phyloP scores from a whole-genome alignment of 495 filamentous ascomycete species.

The Talaromyces ruber region DNA sequence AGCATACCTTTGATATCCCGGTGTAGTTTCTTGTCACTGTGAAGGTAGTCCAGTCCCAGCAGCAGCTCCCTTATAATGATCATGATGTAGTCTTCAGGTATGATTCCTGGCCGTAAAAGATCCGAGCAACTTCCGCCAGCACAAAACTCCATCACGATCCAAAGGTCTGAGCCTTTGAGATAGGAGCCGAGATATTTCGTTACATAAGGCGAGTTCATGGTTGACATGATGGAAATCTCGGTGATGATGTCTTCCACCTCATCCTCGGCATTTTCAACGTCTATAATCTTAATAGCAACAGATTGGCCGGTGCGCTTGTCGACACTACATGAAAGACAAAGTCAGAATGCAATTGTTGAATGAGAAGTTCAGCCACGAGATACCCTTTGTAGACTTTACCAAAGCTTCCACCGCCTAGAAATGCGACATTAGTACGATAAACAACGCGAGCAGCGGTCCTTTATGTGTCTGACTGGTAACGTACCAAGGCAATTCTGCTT shows the following conservation, averaged over 20 bases:
- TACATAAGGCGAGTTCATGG: slow-evolving; percentile 87
- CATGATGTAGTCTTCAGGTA: slow-evolving; percentile 87
- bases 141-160: slow-evolving; percentile 97
- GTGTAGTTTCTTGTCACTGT: slow-evolving; percentile 91
- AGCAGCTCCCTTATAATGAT: slow-evolving; percentile 89
- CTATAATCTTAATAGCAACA: slow-evolving; percentile 93
- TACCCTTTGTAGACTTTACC: slow-evolving; percentile 95
- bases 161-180: slow-evolving; percentile 87
- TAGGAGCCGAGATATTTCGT: slow-evolving; percentile 97
- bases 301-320: slow-evolving; percentile 77
- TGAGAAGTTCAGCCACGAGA: slow-evolving; percentile 8
- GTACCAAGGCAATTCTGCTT: slow-evolving; percentile 90
- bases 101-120: slow-evolving; percentile 84
- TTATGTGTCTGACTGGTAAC: slow-evolving; percentile 12
- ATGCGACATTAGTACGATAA: background rate
- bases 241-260: slow-evolving; percentile 99
- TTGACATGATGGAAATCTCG: slow-evolving; percentile 92
- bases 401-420: slow-evolving; percentile 75
- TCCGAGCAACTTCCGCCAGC: slow-evolving; percentile 89
- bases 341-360: slow-evolving; percentile 17
- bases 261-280: slow-evolving; percentile 96
- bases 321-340: slow-evolving; percentile 41
- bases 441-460: background rate
- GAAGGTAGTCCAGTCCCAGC: slow-evolving; percentile 84
- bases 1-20: slow-evolving; percentile 86